Base-by-base conservation (phyloP, 495 filamentous ascomycete species). In the Xylaria grammica region DNA sequence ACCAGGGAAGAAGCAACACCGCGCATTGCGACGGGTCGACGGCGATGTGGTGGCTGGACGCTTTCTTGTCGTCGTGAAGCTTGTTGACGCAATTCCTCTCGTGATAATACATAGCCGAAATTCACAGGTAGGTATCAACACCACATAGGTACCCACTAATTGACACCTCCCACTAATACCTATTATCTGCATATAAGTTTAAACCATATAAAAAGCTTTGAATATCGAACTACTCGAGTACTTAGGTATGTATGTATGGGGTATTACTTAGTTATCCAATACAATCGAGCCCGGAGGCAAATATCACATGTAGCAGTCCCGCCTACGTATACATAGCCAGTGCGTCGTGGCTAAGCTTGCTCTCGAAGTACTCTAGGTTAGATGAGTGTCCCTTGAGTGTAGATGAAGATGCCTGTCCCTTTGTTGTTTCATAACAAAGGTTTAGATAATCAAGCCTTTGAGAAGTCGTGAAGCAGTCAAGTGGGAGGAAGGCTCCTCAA, bases 1-100 rank as follows among this genome's bases (percentile, higher is more conserved):
- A 40, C 57, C 17, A 68, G 63, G 45, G 70, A 70, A 52, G 72
- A 72, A 59, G 67, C 63, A 60, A 63, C 60, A 55, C 72, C 65
- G 34, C 72, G 72, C 72, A 74, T 74, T 51, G 45, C 38, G 17
- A 11, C 20, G 26, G 36, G 15, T 7, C 11, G 22, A 38, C 49
- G 51, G 7, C 6, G 45, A 20, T 50, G 40, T 7, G 40, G 50
- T 2, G 24, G 26, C 19, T 3, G n/a, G 22, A 32, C 6, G 55
- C 38, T 48, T 48, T 48, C 20, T 48, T n/a, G 44, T 48, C 44
- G 6, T 8, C 20, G 34, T 40, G 62, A 64, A 64, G 45, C 62
- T 64, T 40, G 62, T 64, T 64, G 62, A 58, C 62, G 62, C 62
- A 64, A 64, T 64, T 27, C n/a, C n/a, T 56, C 7, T 29, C n/a